A percentile compares a stretch with the other conserved stretches of the same genome.
Evolutionary conservation across 2,329 filamentous ascomycete species (phyloP).

Genomic region (Sporothrix variecibatus): DNA sequence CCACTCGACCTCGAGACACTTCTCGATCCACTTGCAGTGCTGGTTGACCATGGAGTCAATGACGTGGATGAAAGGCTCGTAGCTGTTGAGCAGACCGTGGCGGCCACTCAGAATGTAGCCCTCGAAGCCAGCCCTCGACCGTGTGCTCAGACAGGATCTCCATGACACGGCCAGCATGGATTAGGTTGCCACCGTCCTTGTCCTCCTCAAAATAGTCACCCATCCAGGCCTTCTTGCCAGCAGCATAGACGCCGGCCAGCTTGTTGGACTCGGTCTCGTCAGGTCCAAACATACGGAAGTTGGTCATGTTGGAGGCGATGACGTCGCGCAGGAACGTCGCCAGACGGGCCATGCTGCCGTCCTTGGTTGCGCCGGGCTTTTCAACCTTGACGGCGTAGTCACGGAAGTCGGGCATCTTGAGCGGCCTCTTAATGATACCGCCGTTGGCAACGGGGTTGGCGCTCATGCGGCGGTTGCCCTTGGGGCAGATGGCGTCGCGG

Average conservation of each 20-base stretch:
- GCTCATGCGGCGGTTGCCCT: constrained; percentile 69
- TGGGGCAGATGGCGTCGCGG: constrained; percentile 63
- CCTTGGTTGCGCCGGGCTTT: constrained; percentile 57
- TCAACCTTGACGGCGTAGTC: constrained; percentile 66
- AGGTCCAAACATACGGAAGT: constrained; percentile 75
- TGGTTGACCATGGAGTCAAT: constrained; percentile 85
- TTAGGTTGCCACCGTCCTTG: constrained; percentile 70
- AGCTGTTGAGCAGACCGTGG: constrained; percentile 76
- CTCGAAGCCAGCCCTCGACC: constrained; percentile 78
- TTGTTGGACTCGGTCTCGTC: constrained; percentile 85
- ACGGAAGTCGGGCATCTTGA: constrained; percentile 70
- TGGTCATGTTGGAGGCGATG: constrained; percentile 62
- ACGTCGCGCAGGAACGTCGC: constrained; percentile 68
- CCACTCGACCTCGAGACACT: constrained; percentile 78
- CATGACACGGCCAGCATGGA: constrained; percentile 71
- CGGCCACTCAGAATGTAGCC: constrained; percentile 75
- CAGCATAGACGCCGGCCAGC: constrained; percentile 69
- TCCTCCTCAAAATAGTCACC: constrained; percentile 78
- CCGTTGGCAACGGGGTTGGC: constrained; percentile 77
- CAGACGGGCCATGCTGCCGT: constrained; percentile 70
- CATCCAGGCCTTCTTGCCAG: constrained; percentile 78
- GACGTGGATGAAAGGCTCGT: constrained; percentile 81
- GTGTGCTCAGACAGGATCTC: constrained; percentile 84
- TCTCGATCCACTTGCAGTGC: constrained; percentile 85
- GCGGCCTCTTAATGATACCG: constrained; percentile 65